Evolutionary conservation across 176 grass and related monocot species (phyloP).

Genomic region (Juncus inflexus): DNA sequence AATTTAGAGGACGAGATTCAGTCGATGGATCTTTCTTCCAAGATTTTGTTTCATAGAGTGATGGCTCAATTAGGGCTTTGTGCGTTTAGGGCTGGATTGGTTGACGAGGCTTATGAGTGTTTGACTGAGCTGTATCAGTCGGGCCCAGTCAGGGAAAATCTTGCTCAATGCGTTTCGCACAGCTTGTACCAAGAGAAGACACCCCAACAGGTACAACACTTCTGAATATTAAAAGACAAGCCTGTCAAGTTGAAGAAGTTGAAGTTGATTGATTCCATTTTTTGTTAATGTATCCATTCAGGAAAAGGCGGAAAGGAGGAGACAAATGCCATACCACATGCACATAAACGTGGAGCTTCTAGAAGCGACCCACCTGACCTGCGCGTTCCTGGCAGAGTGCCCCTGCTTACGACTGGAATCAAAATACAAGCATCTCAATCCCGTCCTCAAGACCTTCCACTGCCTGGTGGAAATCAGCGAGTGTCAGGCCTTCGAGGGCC

Average conservation of each 20-base stretch:
- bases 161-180: constrained; percentile 67
- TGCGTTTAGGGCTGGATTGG: constrained; percentile 70
- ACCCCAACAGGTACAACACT: constrained; percentile 53
- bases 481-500: constrained; percentile 40
- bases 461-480: too few species aligned
- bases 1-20: constrained; percentile 77
- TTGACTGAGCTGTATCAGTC: constrained; percentile 65
- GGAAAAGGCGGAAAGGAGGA: constrained; percentile 78
- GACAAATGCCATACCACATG: constrained; percentile 91
- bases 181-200: constrained; percentile 81
- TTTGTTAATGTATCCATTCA: constrained; percentile 13
- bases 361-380: constrained; percentile 72
- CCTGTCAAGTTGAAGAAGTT: neutral
- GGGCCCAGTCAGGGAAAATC: constrained; percentile 70
- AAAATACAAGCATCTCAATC: constrained; percentile 52
- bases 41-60: constrained; percentile 69
- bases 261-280: too few species aligned
- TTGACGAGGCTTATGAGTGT: constrained; percentile 61
- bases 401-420: constrained; percentile 50
- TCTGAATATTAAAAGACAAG: neutral
- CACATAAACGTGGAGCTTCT: constrained; percentile 86
- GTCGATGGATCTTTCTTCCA: constrained; percentile 75
- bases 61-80: constrained; percentile 73
- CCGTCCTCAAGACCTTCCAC: constrained; percentile 62
- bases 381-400: constrained; percentile 77